Base-by-base conservation (phyloP, 345 rosid genomes). In the Murraya paniculata region DNA sequence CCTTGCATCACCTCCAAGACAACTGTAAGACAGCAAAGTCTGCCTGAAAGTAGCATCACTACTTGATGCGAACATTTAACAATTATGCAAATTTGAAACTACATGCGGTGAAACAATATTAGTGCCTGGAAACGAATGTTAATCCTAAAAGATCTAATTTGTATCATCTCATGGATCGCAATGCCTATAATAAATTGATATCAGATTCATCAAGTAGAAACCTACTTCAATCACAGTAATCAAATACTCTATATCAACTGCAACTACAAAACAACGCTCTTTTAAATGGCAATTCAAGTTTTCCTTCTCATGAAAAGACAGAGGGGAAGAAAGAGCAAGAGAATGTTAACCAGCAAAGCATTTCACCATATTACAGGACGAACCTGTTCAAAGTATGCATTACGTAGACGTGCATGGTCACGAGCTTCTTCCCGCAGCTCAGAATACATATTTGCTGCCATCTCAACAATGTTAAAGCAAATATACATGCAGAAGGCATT, bases 361-460 rank as follows among this genome's bases (percentile, higher is more conserved):
- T 14, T 65, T 68, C 59, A 73, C 77, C 68, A 39, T 38, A 41
- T 62, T 73, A 59, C 31, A 78, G 27, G 64, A 79, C 80, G 68
- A 84, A 96, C 98, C 98, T 96, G 98, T 77, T 96, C 98, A 39
- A 96, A 88, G 86, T 86, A 96, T 25, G 85, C 91, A 87, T 96
- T 96, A 66, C 99, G 85, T 80, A 96, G 75, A 73, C 98, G 94
- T 64, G 97, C 98, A 76, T 89, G 94, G 88, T 92, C 94, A 74
- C 94, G 92, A 78, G 98, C 98, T 79, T 96, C 99, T 86, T 89
- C 98, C 73, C 98, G 93, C 80, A 90, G 82, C 38, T 91, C 92
- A 79, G 98, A 81, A 82, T 94, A 94, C 91, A 94, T 69, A 80
- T 86, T 92, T 65, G 91, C 99, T 97, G 86, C 83, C 87, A 91